Evolutionary conservation across 2,329 filamentous ascomycete species (phyloP).

Genomic region (Fusarium ramigenum): DNA sequence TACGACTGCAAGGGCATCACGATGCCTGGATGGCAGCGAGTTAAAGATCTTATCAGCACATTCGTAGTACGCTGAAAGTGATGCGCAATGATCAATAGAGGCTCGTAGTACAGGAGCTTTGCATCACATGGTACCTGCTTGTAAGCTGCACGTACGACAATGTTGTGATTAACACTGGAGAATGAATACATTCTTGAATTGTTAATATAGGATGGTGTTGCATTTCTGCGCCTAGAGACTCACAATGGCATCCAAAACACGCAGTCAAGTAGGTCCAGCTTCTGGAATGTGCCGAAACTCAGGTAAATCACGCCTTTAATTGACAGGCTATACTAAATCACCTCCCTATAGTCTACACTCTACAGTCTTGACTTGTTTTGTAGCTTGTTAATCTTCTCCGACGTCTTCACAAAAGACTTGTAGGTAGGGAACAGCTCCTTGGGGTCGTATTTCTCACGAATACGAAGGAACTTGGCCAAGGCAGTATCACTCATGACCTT

Average conservation of each 20-base stretch:
- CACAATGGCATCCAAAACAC: neutral
- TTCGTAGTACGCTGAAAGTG: too few relatives aligned
- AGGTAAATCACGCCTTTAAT: neutral
- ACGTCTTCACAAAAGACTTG: neutral
- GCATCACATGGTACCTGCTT: neutral
- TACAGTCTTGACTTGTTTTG: neutral
- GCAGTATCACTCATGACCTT: neutral
- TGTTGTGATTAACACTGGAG: too few relatives aligned
- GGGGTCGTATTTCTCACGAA: conserved; percentile 2
- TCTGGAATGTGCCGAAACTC: neutral
- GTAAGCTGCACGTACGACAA: too few relatives aligned
- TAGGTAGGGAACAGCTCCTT: neutral
- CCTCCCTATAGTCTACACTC: neutral
- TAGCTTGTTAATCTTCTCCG: neutral
- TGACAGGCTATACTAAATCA: neutral
- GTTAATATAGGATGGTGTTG: accelerated
- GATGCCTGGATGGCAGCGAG: too few relatives aligned
- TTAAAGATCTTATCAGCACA: neutral
- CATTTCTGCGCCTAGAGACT: neutral
- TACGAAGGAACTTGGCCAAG: neutral
- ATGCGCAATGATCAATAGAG: neutral
- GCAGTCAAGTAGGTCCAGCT: neutral
- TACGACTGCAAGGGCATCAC: neutral
- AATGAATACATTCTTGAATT: too few relatives aligned
- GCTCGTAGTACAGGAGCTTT: neutral